Percentiles rank a stretch among this genome's conserved stretches.
Evolutionary conservation across 176 grass and related monocot species (phyloP).

Genomic region (Eragrostis curvula): DNA sequence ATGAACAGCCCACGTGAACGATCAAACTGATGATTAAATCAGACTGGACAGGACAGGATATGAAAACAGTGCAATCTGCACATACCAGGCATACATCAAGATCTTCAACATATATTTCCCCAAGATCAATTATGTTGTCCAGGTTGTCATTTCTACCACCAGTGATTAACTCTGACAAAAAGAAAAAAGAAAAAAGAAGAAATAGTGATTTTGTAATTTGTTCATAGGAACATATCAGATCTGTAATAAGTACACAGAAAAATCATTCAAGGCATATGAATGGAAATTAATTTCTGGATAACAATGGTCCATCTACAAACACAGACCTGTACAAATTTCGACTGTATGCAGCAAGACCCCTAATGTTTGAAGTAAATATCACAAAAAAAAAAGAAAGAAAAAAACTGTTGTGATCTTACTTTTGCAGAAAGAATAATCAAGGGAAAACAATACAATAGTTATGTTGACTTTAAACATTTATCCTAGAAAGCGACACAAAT

Average conservation of each 20-base stretch:
- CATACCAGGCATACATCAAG: constrained; percentile 84
- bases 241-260: constrained; percentile 27
- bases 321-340: background rate
- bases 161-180: constrained; percentile 38
- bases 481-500: constrained; percentile 20
- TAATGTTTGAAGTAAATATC: background rate
- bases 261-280: background rate
- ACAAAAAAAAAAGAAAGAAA: background rate
- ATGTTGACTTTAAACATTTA: background rate
- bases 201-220: background rate
- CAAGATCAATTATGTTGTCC: constrained; percentile 13
- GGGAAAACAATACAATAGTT: background rate
- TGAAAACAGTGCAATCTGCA: constrained; percentile 21
- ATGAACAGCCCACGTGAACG: background rate
- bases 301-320: constrained; percentile 3
- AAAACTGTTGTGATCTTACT: background rate
- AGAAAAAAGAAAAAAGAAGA: constrained; percentile 35
- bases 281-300: constrained; percentile 16
- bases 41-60: background rate
- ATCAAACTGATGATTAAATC: background rate
- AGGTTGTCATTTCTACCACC: constrained; percentile 33
- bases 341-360: constrained; percentile 19
- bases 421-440: constrained; percentile 7
- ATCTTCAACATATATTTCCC: constrained; percentile 69
- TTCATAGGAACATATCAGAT: constrained; percentile 2